Conservation (phyloP, 108 stramenopile species). For the Aurantiochytrium sp. region DNA sequence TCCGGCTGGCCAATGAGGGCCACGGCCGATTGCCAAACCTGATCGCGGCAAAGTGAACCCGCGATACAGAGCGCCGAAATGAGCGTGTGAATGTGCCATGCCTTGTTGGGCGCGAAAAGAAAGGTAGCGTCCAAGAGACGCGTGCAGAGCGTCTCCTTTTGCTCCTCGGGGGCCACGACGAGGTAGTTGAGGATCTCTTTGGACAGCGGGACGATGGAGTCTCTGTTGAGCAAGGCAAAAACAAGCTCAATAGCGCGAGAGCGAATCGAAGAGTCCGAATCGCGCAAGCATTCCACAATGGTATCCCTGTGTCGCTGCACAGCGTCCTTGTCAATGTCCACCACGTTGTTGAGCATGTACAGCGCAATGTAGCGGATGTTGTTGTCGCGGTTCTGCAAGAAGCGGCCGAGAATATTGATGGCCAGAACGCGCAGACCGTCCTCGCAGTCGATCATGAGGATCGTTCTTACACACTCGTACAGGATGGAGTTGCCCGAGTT, state of each 20-base stretch:
- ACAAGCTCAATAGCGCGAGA: conserved; percentile 95
- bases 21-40: conserved; percentile 44
- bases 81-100: conserved; percentile 77
- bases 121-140: conserved; percentile 78
- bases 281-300: conserved; percentile 94
- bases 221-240: conserved; percentile 81
- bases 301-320: conserved; percentile 42
- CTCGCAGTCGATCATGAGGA: conserved; percentile 78
- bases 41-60: conserved; percentile 67
- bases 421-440: conserved; percentile 88
- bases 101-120: conserved; percentile 72
- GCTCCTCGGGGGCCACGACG: conserved; percentile 84
- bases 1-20: neutral
- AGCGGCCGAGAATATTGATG: conserved; percentile 95
- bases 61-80: conserved; percentile 92
- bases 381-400: conserved; percentile 95
- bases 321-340: conserved; percentile 16
- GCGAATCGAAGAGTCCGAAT: conserved; percentile 96
- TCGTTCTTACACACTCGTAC: conserved; percentile 96
- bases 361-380: conserved; percentile 99
- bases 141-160: conserved; percentile 75
- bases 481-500: conserved; percentile 97
- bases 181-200: conserved; percentile 95
- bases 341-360: conserved; percentile 70
- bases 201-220: conserved; percentile 76